phyloP scores from a whole-genome alignment of 192 early-diverging fungal genomes.

The Backusella sp. region DNA sequence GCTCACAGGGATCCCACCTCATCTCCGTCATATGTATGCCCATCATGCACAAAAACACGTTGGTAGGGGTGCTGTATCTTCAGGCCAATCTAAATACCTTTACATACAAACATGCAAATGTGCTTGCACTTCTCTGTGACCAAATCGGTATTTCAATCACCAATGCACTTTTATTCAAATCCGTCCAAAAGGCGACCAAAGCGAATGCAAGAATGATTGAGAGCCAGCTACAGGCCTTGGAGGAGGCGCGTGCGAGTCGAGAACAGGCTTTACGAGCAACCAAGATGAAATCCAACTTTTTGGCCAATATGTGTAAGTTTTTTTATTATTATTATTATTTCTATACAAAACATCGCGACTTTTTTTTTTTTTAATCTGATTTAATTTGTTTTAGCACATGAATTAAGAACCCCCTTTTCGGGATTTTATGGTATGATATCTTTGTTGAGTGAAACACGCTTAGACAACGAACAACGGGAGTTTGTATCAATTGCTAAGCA shows the following conservation, averaged over 20 bases:
- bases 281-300: conserved; percentile 44
- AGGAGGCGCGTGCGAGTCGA: conserved; percentile 24
- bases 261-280: conserved; percentile 44
- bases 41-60: conserved; percentile 40
- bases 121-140: conserved; percentile 43
- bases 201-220: conserved; percentile 21
- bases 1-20: conserved; percentile 2
- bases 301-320: conserved; percentile 48
- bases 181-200: conserved; percentile 31
- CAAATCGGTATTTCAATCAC: conserved; percentile 49
- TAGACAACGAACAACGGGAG: conserved; percentile 47
- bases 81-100: conserved; percentile 28
- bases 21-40: conserved; percentile 43
- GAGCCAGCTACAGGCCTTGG: conserved; percentile 19
- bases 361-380: not conserved
- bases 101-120: conserved; percentile 29
- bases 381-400: conserved; percentile 12
- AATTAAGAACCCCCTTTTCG: conserved; percentile 41
- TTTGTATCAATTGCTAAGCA: conserved; percentile 51
- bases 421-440: conserved; percentile 49
- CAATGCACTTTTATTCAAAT: conserved; percentile 45
- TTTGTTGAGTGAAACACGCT: conserved; percentile 39
- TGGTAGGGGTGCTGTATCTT: conserved; percentile 46
- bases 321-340: not conserved
- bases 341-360: not conserved